Base-by-base conservation (phyloP, 768 basidiomycete species). In the Boletus insuetus region DNA sequence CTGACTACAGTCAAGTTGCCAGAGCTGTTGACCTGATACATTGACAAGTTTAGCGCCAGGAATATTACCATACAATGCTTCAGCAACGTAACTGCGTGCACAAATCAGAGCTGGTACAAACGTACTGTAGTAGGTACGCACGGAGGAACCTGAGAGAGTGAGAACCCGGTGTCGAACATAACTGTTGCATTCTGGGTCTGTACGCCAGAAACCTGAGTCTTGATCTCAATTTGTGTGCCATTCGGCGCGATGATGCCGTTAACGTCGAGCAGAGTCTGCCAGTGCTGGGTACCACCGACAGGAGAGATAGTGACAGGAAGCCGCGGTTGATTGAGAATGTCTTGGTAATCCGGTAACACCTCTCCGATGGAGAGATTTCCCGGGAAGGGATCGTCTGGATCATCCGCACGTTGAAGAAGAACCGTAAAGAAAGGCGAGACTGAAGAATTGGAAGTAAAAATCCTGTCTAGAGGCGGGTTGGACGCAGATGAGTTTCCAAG, bases 141-240 rank as follows among this genome's bases (percentile, higher is more conserved):
- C 81, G 72, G 59, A 48, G 84, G 76, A 38, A 87, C 76, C 64
- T 88, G 87, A 13, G 85, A 79, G 3, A 88, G 72, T 0, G 85
- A 78, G 66, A 86, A 89, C 0, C 89, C 88, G 5, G 85, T 83
- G 64, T 91, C 89, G 31, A 89, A 72, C 4, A 90, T 74, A 5
- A 80, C 80, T 2, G 84, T 85, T 9, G 82, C 71, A 58, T 82
- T 82, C 16, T 72, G 71, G 11, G 69, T 69, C 44, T 79, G 69
- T 26, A 70, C 67, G 31, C 76, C 70, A 11, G 71, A 62, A 16
- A 87, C 85, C 26, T 66, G 69, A 0, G 82, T 80, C 5, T 59
- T 64, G 44, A 83, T 61, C 19, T 72, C 60, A 41, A 86, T 79
- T 17, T 71, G 55, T 29, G 80, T 64, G 7, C 84, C 84, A 52